A percentile compares a stretch with the other conserved stretches of the same genome.
These are phyloP conservation scores for Spathaspora passalidarum DNA, from an alignment of 805 yeast genomes.

Conservation along the genomic window DNA sequence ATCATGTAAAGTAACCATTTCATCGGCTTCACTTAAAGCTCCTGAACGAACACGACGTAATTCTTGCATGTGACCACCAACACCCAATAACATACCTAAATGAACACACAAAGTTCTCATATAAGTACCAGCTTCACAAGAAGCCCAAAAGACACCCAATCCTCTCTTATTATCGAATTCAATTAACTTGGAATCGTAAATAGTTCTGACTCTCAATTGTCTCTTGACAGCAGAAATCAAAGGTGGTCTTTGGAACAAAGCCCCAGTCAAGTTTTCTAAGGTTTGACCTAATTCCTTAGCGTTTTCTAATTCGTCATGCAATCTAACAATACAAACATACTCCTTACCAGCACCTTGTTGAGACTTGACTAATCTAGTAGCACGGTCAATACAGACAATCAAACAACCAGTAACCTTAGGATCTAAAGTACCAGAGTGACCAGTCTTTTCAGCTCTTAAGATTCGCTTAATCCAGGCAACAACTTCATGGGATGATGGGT, in stretches of 20 bases:
- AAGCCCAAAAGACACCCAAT: slow-evolving; percentile 98
- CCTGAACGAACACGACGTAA: slow-evolving; percentile 98
- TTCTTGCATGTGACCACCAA: slow-evolving; percentile 99
- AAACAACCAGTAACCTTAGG: slow-evolving; percentile 98
- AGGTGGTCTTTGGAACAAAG: slow-evolving; percentile 98
- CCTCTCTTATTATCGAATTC: slow-evolving; percentile 97
- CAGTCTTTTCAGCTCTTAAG: slow-evolving; percentile 93
- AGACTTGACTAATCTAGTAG: slow-evolving; percentile 95
- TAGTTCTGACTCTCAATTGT: slow-evolving; percentile 96
- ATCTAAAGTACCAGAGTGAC: slow-evolving; percentile 98
- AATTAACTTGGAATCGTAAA: slow-evolving; percentile 90
- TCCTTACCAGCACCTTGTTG: slow-evolving; percentile 99
- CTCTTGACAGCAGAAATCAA: slow-evolving; percentile 98
- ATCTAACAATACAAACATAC: slow-evolving; percentile 95
- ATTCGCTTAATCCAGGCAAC: slow-evolving; percentile 99
- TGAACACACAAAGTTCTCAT: slow-evolving; percentile 99
- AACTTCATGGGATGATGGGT: slow-evolving; percentile 98
- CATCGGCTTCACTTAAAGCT: slow-evolving; percentile 86
- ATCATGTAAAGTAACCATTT: slow-evolving; percentile 94
- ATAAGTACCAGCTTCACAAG: slow-evolving; percentile 99
- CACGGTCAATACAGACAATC: slow-evolving; percentile 97
- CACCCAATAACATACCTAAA: slow-evolving; percentile 96
- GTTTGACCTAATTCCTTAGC: slow-evolving; percentile 85
- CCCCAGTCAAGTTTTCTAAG: slow-evolving; percentile 95
- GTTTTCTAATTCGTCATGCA: slow-evolving; percentile 89